Conservation (phyloP, 2,329 filamentous ascomycete species). For the Ilyonectria sp. region DNA sequence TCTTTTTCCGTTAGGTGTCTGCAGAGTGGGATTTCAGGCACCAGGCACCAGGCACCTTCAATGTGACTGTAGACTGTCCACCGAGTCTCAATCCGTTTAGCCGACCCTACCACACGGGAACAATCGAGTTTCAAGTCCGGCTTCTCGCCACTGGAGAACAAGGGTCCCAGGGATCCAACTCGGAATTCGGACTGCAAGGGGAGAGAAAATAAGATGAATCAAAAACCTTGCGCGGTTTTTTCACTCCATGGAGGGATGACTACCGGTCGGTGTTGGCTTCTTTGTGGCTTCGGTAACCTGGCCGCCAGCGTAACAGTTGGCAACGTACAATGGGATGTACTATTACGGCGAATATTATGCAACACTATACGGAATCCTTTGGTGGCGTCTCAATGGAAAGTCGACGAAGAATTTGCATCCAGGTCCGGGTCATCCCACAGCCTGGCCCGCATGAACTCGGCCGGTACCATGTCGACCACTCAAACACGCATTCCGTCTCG, state of each 20-base stretch:
- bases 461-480: not conserved
- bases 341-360: not conserved
- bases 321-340: not conserved
- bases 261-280: not conserved
- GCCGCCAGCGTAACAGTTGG: not conserved
- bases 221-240: not conserved
- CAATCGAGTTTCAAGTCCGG: not conserved
- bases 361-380: too few relatives aligned
- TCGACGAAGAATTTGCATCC: constrained; percentile 12
- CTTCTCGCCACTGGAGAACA: not conserved
- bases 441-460: not conserved
- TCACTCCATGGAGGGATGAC: not conserved
- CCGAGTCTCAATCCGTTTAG: not conserved
- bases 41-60: not conserved
- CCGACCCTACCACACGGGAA: constrained; percentile 4
- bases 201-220: not conserved
- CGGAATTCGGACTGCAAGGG: too few relatives aligned
- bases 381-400: not conserved
- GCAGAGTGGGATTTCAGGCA: not conserved
- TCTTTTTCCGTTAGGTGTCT: not conserved
- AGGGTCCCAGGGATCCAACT: not conserved
- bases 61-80: not conserved
- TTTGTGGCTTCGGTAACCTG: not conserved
- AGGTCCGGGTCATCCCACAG: not conserved
- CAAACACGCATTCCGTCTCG: not conserved